Evolutionary conservation across 805 yeast species (phyloP).

Genomic region (Priceomyces fermenticarens): DNA sequence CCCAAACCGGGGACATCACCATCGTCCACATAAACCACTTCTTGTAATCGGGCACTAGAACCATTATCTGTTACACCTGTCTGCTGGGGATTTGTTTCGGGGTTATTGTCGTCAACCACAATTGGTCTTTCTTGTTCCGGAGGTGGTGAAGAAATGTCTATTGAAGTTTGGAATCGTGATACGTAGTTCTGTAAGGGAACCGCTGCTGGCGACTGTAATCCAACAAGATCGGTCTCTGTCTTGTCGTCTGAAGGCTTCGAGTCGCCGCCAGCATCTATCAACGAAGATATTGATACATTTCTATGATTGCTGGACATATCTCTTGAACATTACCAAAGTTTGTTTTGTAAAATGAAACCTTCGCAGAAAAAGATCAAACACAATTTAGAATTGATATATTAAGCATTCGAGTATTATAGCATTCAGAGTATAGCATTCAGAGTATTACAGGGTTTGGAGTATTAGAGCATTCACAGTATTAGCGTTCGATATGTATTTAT

Average conservation of each 20-base stretch:
- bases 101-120: constrained; percentile 1
- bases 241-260: constrained; percentile 1
- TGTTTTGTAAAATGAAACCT: not conserved
- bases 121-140: constrained; percentile 1
- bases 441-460: too few species aligned
- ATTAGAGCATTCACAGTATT: too few species aligned
- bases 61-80: not conserved
- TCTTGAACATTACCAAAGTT: not conserved
- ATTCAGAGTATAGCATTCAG: too few species aligned
- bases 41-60: not conserved
- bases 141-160: constrained; percentile 13
- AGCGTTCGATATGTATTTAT: too few species aligned
- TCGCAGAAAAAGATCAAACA: not conserved
- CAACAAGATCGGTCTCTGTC: not conserved
- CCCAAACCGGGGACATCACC: constrained; percentile 7
- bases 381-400: not conserved
- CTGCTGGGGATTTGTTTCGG: not conserved
- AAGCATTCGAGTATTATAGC: too few species aligned
- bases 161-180: constrained; percentile 30
- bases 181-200: constrained; percentile 19
- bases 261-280: constrained; percentile 19
- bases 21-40: not conserved
- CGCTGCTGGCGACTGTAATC: not conserved
- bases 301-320: constrained; percentile 17
- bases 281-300: constrained; percentile 33